Percentiles rank a stretch among this genome's conserved stretches.
phyloP scores from a whole-genome alignment of 768 basidiomycete genomes.

The Tylopilus intermedius region DNA sequence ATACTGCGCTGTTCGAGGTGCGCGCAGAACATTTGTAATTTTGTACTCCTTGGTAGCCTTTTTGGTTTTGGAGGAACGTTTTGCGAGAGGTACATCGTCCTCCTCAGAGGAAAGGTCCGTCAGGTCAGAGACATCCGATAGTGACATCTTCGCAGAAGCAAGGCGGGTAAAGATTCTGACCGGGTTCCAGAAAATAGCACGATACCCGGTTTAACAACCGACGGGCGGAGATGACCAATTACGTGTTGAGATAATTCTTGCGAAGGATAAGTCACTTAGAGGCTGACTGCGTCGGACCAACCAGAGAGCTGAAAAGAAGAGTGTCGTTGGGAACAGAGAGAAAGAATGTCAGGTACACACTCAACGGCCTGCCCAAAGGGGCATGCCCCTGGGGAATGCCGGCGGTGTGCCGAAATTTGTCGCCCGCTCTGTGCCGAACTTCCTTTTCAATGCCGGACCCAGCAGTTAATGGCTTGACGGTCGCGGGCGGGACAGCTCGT shows the following conservation, averaged over 20 bases:
- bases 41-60: constrained; percentile 29
- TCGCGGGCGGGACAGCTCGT: too few relatives aligned
- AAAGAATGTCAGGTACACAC: neutral
- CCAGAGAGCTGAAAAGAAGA: neutral
- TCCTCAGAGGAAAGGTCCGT: constrained; percentile 44
- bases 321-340: neutral
- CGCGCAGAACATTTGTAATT: constrained; percentile 30
- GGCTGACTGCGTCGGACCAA: neutral
- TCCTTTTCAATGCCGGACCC: constrained; percentile 11
- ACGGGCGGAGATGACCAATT: neutral
- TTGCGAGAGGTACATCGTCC: constrained; percentile 28
- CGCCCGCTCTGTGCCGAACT: constrained; percentile 12
- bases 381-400: constrained; percentile 8
- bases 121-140: constrained; percentile 43
- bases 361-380: neutral
- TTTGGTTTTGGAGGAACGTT: constrained; percentile 18
- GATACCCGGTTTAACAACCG: neutral
- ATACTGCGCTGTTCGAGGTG: constrained; percentile 38
- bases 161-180: neutral
- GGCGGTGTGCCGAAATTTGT: constrained; percentile 11
- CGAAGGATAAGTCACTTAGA: neutral
- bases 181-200: neutral
- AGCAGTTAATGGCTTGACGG: too few relatives aligned
- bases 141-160: constrained; percentile 23
- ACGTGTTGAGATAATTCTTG: neutral